Evolutionary conservation across 2,329 filamentous ascomycete species (phyloP), one percentile per base, ranked within the genome.

Genomic region (Pseudopithomyces chartarum): DNA sequence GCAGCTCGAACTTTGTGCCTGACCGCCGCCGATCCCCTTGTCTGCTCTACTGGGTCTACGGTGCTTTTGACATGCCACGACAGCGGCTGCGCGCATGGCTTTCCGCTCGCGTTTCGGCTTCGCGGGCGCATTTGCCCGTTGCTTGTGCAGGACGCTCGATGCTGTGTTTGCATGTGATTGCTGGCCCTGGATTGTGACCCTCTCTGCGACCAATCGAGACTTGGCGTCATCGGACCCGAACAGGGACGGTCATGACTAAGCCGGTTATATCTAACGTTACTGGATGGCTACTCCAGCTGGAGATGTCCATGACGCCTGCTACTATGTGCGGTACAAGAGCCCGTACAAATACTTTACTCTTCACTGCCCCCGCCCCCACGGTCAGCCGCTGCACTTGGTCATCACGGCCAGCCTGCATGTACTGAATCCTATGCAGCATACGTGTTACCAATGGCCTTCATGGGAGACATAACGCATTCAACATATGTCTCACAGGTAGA

Each of bases 1-100:
- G 47, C 39, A 42, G 39, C 49, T 26, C 13, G 11, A 19, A 29
- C 8, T 8, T 36, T 46, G 55, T 57, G 19, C 55, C 50, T 57
- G 51, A 54, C 19, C 23, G 44, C 17, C 29, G 39, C 51, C 45
- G 19, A 36, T 36, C 45, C n/a, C n/a, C 32, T 48, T 19, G 32
- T n/a, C 39, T 26, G 13, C 17, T n/a, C n/a, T n/a, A 8, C 26
- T 29, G 8, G 26, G 8, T 8, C 4, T 8, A 29, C 32, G 20
- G 26, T n/a, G 10, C 3, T 15, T n/a, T 19, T 19, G 13, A 7
- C 38, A 44, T 52, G 44, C 53, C 15, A 45, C 34, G 33, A 43
- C 44, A 38, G 19, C 45, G 6, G 32, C 29, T n/a, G 5, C 13
- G 36, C 45, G 36, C 45, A 32, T 48, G 32, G 45, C 11, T 12